Conservation (phyloP, 768 basidiomycete genomes). For the Lentinula edodes region DNA sequence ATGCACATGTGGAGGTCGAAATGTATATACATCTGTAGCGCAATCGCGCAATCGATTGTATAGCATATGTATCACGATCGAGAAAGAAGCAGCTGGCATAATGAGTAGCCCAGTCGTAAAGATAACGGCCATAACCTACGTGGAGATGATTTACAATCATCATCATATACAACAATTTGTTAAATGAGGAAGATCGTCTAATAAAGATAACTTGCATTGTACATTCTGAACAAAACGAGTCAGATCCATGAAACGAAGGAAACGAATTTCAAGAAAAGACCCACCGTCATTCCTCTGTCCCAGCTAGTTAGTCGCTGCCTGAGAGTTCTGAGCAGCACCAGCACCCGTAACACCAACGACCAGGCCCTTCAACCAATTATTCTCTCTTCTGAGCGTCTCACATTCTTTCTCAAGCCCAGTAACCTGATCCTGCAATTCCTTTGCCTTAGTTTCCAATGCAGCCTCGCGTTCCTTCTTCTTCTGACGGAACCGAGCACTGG, state of each 20-base stretch:
- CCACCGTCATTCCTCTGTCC: background rate
- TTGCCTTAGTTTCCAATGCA: constrained; percentile 78
- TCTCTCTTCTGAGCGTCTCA: constrained; percentile 82
- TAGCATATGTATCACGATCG: too few species aligned
- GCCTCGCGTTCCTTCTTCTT: constrained; percentile 97
- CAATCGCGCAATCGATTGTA: background rate
- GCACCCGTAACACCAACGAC: constrained; percentile 85
- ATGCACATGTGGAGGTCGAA: too few species aligned
- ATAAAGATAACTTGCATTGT: background rate
- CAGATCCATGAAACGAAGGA: background rate
- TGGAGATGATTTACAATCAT: background rate
- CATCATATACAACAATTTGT: background rate
- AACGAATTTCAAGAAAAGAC: background rate
- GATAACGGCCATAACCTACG: background rate
- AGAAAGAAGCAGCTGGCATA: background rate
- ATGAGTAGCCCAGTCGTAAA: background rate
- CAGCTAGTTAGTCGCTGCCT: background rate
- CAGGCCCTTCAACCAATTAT: constrained; percentile 88
- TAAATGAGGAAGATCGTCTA: background rate
- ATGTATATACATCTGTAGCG: too few species aligned
- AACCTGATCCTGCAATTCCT: constrained; percentile 81
- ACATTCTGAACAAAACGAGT: background rate
- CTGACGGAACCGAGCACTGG: constrained; percentile 87
- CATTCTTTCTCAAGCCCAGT: constrained; percentile 87
- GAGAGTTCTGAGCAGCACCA: constrained; percentile 18